Conservation (phyloP, 345 rosid species). For the Gossypium longicalyx region DNA sequence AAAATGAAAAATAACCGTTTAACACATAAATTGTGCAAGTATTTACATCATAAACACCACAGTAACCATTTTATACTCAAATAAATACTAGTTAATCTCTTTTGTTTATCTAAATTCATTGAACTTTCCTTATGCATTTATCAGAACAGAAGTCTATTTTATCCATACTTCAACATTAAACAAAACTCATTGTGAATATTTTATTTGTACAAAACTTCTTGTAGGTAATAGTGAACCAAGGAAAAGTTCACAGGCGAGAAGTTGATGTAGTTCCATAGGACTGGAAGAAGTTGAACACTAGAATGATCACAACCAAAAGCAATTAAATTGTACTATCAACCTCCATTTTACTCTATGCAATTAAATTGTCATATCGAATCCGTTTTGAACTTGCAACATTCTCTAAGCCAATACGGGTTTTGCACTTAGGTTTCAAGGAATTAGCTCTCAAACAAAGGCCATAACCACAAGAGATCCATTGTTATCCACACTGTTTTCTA, state of each 20-base stretch:
- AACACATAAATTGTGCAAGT: background rate
- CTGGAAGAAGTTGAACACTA: too few species aligned
- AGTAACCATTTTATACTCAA: background rate
- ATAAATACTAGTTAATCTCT: background rate
- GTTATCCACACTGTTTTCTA: background rate
- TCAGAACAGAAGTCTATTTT: background rate
- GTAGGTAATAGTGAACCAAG: background rate
- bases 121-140: background rate
- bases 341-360: background rate
- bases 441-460: constrained; percentile 20
- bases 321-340: too few species aligned
- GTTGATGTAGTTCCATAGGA: too few species aligned
- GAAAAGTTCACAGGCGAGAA: background rate
- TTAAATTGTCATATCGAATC: background rate
- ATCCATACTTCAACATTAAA: background rate
- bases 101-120: background rate
- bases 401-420: constrained; percentile 17
- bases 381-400: constrained; percentile 18
- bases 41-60: background rate
- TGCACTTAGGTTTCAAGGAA: constrained; percentile 23
- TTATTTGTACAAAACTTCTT: background rate
- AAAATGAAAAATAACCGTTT: background rate
- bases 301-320: too few species aligned
- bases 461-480: constrained; percentile 16
- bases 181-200: background rate